Base-by-base conservation (phyloP, 176 grass and related monocot genomes). In the Cenchrus americanus region DNA sequence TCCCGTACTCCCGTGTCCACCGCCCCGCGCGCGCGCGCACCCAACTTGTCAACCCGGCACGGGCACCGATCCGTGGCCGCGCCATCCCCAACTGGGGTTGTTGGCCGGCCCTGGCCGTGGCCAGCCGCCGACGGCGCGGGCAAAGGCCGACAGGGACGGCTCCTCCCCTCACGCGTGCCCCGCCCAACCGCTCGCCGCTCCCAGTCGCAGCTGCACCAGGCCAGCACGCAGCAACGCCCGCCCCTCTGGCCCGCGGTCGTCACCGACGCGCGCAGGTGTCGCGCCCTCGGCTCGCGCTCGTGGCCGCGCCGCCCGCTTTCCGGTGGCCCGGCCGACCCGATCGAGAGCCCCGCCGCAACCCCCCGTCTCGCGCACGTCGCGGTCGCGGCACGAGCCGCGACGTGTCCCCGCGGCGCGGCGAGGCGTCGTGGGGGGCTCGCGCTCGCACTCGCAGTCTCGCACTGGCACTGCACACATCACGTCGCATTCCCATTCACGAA, bases 191-290 rank as follows among this genome's bases (percentile, higher is more conserved):
- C 6, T 0, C 66, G 5, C 50, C 15, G 65, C 65, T 32, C 30
- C 69, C 57, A 24, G 59, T 63, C 46, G 67, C 58, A 65, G 77
- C 59, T 74, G 69, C 77, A 73, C 67, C 84, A 19, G 46, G 68
- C 27, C 27, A 30, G 27, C 27, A 30, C 27, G 27, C 24, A 48
- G 63, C 48, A 47, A 65, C 76, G 47, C 6, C 58, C 57, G 8
- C 8, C 2, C 6, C 27, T 30, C 27, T 30, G 7, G 37, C 34
- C 24, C 8, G 51, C 52, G 75, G 37, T 9, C 53, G 63, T 34
- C 8, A 11, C 59, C 76, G 76, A 48, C 76, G 60, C 60, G 19
- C 24, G 24, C 76, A 50, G 23, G 59, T 78, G 75, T 27, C 75
- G 13, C 57, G 27, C 27, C 27, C 27, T 2, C 27, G 27, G 27